phyloP scores from a whole-genome alignment of 306 rosid species.

The Biancaea sappan region DNA sequence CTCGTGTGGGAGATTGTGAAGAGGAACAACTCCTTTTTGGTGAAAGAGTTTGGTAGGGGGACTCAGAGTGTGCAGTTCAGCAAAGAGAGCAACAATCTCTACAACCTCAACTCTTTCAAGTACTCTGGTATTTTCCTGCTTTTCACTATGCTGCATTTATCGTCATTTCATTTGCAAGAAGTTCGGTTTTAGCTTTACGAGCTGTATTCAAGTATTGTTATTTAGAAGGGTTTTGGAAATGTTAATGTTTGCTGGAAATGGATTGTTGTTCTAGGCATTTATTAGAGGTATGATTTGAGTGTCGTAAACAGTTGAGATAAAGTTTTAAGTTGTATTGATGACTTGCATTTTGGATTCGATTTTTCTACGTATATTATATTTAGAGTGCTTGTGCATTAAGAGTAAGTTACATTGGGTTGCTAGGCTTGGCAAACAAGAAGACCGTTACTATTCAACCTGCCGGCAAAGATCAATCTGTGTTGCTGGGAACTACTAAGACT shows the following conservation, averaged over 20 bases:
- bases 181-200: neutral
- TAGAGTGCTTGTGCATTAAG: neutral
- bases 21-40: constrained; percentile 82
- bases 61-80: constrained; percentile 79
- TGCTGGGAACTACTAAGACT: constrained; percentile 83
- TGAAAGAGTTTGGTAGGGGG: constrained; percentile 81
- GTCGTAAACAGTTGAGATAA: too few relatives aligned
- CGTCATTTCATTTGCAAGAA: neutral
- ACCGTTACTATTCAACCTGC: constrained; percentile 75
- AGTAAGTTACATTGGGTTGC: neutral
- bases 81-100: constrained; percentile 85
- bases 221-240: neutral
- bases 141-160: neutral
- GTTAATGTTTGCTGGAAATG: neutral
- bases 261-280: too few relatives aligned
- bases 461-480: constrained; percentile 74
- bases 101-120: constrained; percentile 75
- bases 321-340: neutral
- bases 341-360: neutral
- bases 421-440: constrained; percentile 98
- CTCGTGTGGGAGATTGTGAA: constrained; percentile 96
- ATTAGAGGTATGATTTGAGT: too few relatives aligned
- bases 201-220: neutral
- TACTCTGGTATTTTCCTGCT: constrained; percentile 59
- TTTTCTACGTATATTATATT: neutral